Conservation (phyloP, 1,284 basidiomycete genomes). For the Leccinum solheimii region DNA sequence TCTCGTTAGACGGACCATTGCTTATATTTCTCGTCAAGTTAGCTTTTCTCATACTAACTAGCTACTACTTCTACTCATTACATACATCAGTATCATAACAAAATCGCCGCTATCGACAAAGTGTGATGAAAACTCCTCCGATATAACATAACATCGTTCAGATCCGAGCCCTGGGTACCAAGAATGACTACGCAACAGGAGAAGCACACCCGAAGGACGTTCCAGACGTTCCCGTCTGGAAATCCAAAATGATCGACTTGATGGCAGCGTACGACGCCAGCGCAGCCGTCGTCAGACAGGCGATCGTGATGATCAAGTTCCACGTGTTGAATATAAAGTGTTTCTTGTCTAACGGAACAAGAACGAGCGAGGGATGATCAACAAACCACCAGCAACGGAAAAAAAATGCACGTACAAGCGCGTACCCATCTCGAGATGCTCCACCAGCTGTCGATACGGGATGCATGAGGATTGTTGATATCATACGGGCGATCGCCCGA, state of each 20-base stretch:
- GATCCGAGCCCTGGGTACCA: not conserved
- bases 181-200: constrained; percentile 18
- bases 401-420: constrained; percentile 26
- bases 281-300: constrained; percentile 35
- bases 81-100: not conserved
- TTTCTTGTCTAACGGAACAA: constrained; percentile 18
- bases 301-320: constrained; percentile 38
- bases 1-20: not conserved
- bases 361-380: not conserved
- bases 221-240: constrained; percentile 19
- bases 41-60: not conserved
- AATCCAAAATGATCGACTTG: constrained; percentile 23
- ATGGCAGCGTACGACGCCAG: constrained; percentile 36
- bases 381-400: not conserved
- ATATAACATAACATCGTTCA: not conserved
- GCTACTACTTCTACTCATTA: not conserved
- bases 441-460: constrained; percentile 29
- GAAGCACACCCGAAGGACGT: constrained; percentile 35
- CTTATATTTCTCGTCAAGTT: not conserved
- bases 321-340: constrained; percentile 32
- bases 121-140: not conserved
- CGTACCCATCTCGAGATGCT: constrained; percentile 29
- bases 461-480: constrained; percentile 31
- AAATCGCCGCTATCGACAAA: not conserved
- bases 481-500: constrained; percentile 37